These are phyloP conservation scores for Arthromyces matolae DNA, from an alignment of 768 basidiomycete genomes.

Conservation along the genomic window DNA sequence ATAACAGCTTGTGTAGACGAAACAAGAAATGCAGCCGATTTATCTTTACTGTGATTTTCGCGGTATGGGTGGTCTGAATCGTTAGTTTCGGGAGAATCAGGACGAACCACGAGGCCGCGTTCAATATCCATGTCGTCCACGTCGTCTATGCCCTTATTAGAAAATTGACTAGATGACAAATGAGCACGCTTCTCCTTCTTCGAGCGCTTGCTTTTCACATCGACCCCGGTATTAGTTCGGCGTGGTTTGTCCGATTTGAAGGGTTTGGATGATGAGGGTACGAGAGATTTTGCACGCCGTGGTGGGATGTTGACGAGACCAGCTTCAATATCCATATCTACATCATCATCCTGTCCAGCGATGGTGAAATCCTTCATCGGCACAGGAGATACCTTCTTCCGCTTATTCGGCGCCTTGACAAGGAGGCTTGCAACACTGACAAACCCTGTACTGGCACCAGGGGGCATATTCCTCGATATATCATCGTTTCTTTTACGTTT, in stretches of 20 bases:
- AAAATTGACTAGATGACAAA: constrained; percentile 38
- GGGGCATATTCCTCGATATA: constrained; percentile 65
- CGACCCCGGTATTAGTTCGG: constrained; percentile 41
- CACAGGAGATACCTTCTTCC: constrained; percentile 34
- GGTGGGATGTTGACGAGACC: constrained; percentile 40
- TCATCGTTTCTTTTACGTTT: constrained; percentile 76
- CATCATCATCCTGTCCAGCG: constrained; percentile 62
- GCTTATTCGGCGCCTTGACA: constrained; percentile 43
- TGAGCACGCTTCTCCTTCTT: constrained; percentile 23
- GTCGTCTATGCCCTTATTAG: constrained; percentile 46
- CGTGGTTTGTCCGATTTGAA: constrained; percentile 35
- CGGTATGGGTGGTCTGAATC: constrained; percentile 1
- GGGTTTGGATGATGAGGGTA: constrained; percentile 27
- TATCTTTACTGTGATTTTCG: not conserved
- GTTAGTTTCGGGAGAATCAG: not conserved
- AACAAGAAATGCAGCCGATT: not conserved
- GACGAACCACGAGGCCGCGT: constrained; percentile 29
- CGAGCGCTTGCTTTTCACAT: constrained; percentile 24
- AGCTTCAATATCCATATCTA: constrained; percentile 63
- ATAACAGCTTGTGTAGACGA: constrained; percentile 10
- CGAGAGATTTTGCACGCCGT: constrained; percentile 51
- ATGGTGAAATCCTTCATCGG: constrained; percentile 41
- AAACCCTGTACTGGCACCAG: constrained; percentile 68
- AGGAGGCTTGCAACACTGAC: constrained; percentile 64
- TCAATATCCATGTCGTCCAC: constrained; percentile 56